Percentiles rank a stretch among this genome's conserved stretches.
Evolutionary conservation across 352 stramenopile species (phyloP).

Genomic region (Globisporangium nodosum): DNA sequence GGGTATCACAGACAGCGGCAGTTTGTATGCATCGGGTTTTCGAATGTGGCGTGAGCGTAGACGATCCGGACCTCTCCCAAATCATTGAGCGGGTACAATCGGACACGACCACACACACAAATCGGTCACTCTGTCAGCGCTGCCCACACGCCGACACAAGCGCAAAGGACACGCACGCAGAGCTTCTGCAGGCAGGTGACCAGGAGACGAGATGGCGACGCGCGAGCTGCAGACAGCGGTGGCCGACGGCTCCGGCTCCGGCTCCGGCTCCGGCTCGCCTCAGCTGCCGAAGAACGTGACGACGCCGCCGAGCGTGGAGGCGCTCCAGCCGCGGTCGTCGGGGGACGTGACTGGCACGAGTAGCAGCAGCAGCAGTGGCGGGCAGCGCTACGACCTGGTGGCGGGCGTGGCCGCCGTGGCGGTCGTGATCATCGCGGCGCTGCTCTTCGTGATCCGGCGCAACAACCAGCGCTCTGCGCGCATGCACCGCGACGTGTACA

Average conservation of each 20-base stretch:
- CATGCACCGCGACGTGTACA: slow-evolving; percentile 16
- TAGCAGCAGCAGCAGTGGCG: not conserved
- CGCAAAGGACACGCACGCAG: not conserved
- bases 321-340: not conserved
- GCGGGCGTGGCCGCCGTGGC: slow-evolving; percentile 23
- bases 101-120: no score
- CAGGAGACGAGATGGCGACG: not conserved
- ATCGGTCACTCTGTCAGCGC: not conserved
- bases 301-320: not conserved
- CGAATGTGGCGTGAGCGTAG: no score
- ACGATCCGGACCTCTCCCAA: not conserved
- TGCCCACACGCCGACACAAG: not conserved
- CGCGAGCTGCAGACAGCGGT: not conserved
- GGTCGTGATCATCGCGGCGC: slow-evolving; percentile 21
- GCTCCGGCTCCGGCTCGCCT: not conserved
- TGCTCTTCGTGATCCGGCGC: slow-evolving; percentile 20
- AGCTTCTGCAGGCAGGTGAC: no score
- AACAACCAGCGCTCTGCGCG: slow-evolving; percentile 17
- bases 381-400: slow-evolving; percentile 19
- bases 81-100: not conserved
- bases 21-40: no score
- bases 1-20: no score
- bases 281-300: not conserved
- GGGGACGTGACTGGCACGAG: not conserved
- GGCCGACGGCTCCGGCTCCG: not conserved